Evolutionary conservation across 768 basidiomycete genomes (phyloP).

Genomic region (Mycena floridula): DNA sequence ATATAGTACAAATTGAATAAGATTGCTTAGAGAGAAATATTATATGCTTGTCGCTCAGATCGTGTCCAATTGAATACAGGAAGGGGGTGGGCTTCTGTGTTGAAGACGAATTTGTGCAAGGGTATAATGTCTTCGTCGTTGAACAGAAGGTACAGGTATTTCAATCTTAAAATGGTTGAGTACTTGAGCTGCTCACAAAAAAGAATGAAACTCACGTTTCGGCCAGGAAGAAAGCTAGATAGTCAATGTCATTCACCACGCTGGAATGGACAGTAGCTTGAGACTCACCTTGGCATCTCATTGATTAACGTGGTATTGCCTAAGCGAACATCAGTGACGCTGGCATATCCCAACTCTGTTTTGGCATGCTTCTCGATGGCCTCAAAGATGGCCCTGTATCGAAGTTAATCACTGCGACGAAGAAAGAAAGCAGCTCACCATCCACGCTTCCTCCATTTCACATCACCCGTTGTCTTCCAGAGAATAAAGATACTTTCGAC

Average conservation of each 20-base stretch:
- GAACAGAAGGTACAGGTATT: conserved; percentile 65
- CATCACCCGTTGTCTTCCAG: conserved; percentile 45
- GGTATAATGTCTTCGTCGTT: conserved; percentile 47
- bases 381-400: conserved; percentile 31
- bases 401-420: neutral
- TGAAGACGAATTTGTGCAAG: conserved; percentile 53
- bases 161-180: conserved; percentile 25
- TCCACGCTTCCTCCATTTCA: conserved; percentile 46
- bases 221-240: conserved; percentile 21
- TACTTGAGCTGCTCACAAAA: neutral
- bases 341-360: conserved; percentile 41
- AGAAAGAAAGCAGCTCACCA: conserved; percentile 27
- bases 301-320: conserved; percentile 25
- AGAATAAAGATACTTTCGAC: conserved; percentile 49
- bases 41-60: too few species aligned
- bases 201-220: conserved; percentile 25
- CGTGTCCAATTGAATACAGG: conserved; percentile 63
- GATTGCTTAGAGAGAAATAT: too few species aligned
- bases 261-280: neutral
- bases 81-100: conserved; percentile 69
- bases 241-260: neutral
- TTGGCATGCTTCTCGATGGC: conserved; percentile 42
- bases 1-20: too few species aligned
- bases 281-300: conserved; percentile 47
- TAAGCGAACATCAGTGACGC: conserved; percentile 29